Percentiles rank a stretch among this genome's conserved stretches.
Evolutionary conservation across 2,329 filamentous ascomycete species (phyloP).

Genomic region (Pseudogymnoascus verrucosus): DNA sequence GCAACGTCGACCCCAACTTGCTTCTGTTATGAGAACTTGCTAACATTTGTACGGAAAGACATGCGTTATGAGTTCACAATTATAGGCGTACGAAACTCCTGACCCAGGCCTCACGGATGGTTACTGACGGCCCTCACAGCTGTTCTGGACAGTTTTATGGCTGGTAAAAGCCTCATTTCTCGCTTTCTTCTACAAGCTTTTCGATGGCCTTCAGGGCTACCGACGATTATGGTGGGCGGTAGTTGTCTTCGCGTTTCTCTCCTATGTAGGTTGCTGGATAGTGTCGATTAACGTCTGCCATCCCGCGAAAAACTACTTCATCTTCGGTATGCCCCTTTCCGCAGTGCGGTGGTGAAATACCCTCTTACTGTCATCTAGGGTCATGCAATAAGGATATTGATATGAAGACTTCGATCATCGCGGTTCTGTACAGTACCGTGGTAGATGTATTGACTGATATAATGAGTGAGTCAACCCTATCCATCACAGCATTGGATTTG

Average conservation of each 20-base stretch:
- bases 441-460: not conserved
- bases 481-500: not conserved
- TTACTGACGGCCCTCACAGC: not conserved
- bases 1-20: not conserved
- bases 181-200: constrained; percentile 8
- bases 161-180: constrained; percentile 11
- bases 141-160: constrained; percentile 10
- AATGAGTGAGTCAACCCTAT: not conserved
- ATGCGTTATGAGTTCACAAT: not conserved
- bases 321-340: not conserved
- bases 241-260: not conserved
- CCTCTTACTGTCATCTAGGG: not conserved
- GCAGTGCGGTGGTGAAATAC: not conserved
- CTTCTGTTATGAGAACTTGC: not conserved
- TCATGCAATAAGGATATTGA: not conserved
- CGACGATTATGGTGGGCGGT: constrained; percentile 5
- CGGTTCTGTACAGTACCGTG: not conserved
- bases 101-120: not conserved
- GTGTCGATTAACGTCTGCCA: not conserved
- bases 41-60: not conserved
- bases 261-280: constrained; percentile 1
- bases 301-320: not conserved
- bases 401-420: not conserved
- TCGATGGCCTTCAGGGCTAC: constrained; percentile 1
- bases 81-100: not conserved